Evolutionary conservation across 169 alveolate species (phyloP), one percentile per base, ranked within the genome.

Genomic region (Cystoisospora suis): DNA sequence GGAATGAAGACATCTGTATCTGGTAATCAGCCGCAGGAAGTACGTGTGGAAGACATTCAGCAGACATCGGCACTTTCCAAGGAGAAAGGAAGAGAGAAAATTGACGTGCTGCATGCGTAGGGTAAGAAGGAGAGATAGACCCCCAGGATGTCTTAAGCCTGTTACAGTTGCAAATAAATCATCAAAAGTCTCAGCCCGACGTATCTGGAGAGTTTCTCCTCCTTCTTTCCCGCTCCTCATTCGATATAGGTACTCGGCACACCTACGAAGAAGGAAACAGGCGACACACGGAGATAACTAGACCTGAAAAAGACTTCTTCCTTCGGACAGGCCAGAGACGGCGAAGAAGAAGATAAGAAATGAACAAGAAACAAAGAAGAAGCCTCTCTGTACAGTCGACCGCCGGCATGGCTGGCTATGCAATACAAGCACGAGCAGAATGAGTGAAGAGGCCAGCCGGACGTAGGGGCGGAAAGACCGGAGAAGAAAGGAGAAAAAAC

Each of bases 151-250:
- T 0, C 42, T 17, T 4, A 56, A 56, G 23, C 40, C 61, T 42
- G 7, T 15, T 2, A 79, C 36, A 23, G 72, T 46, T 9, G 87
- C 87, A 44, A 79, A 79, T 6, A 79, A 45, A 38, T 79, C 87
- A 2, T 42, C 38, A n/a, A 46, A 44, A 3, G 61, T 46, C 69
- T 79, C 87, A 29, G 87, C 87, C 20, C 87, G 61, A 7, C 87
- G 87, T n/a, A 79, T 45, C 36, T 46, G 7, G 0, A 45, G 72
- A 6, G 36, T 32, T 27, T 36, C 69, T 5, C 69, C 87, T 23
- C n/a, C n/a, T n/a, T n/a, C n/a, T n/a, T n/a, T n/a, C n/a, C n/a
- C n/a, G n/a, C n/a, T n/a, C n/a, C 47, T 46, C 70, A 46, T 23
- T 5, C 83, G 83, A n/a, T 53, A 6, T 5, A 72, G 53, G 53